A percentile compares a stretch with the other conserved stretches of the same genome.
Conservation (phyloP, 176 grass and related monocot species). For the Rhynchospora pubera region DNA sequence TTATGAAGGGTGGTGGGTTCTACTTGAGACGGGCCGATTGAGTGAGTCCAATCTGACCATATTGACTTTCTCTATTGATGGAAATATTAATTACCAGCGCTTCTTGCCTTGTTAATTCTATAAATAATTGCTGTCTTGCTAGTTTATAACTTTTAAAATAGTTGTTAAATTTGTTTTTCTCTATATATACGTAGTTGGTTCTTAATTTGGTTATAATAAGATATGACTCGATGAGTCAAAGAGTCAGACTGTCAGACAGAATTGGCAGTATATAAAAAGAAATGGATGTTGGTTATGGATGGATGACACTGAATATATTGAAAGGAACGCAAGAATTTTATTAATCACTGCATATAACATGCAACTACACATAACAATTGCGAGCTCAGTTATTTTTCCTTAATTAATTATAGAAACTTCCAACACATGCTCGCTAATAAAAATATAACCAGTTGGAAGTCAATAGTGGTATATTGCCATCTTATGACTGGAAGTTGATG, state of each 20-base stretch:
- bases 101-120: background rate
- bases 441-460: too few species aligned
- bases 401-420: too few species aligned
- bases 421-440: too few species aligned
- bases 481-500: background rate
- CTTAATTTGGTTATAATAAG: background rate
- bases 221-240: background rate
- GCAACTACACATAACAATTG: background rate
- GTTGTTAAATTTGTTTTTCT: background rate
- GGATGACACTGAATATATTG: background rate
- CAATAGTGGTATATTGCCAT: background rate
- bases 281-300: background rate
- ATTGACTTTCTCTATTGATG: too few species aligned
- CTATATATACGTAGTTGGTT: background rate
- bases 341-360: background rate
- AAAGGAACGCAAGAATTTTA: background rate
- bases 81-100: too few species aligned
- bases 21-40: too few species aligned
- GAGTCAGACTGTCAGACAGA: background rate
- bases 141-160: background rate
- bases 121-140: background rate
- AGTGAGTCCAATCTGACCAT: too few species aligned
- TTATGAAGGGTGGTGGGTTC: too few species aligned
- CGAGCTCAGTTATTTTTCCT: background rate
- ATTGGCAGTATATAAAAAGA: background rate